Percentiles rank a stretch among this genome's conserved stretches.
These are phyloP conservation scores for Suillus subalutaceus DNA, from an alignment of 768 basidiomycete genomes.

Conservation along the genomic window DNA sequence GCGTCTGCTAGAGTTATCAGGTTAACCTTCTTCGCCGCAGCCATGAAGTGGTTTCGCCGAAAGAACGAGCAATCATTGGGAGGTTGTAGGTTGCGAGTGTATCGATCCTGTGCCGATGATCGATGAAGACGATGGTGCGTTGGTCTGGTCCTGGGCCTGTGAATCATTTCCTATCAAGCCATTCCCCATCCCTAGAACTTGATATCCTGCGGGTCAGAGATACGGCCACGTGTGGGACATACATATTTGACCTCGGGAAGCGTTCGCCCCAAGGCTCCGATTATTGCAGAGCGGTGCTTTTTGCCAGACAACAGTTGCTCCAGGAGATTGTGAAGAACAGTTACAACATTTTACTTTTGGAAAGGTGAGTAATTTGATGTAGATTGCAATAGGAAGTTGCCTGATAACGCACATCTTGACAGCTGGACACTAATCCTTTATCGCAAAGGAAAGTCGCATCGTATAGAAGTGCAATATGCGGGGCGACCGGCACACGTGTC, in stretches of 20 bases:
- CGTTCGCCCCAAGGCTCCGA: constrained; percentile 47
- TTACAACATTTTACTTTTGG: constrained; percentile 65
- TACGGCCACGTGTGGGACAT: constrained; percentile 58
- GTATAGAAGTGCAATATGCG: constrained; percentile 70
- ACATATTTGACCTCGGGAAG: constrained; percentile 60
- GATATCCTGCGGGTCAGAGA: constrained; percentile 60
- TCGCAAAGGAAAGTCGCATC: constrained; percentile 62
- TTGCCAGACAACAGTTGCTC: constrained; percentile 67
- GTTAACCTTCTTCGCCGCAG: constrained; percentile 13
- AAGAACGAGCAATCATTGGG: constrained; percentile 67
- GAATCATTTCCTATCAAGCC: constrained; percentile 4
- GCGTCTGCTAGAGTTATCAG: background rate
- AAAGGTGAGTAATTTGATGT: constrained; percentile 52
- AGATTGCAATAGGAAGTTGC: background rate
- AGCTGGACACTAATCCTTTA: constrained; percentile 73
- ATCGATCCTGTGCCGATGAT: constrained; percentile 69
- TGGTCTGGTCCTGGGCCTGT: constrained; percentile 8
- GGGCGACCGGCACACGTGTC: constrained; percentile 65
- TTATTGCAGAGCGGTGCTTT: constrained; percentile 55
- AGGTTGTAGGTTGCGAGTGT: constrained; percentile 68
- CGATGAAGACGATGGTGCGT: constrained; percentile 59
- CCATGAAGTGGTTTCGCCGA: constrained; percentile 50
- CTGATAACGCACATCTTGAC: constrained; percentile 14
- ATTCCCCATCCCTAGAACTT: constrained; percentile 46
- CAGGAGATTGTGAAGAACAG: constrained; percentile 55